These are phyloP conservation scores for Lachnellula suecica DNA, from an alignment of 2,329 filamentous ascomycete genomes.

Conservation along the genomic window DNA sequence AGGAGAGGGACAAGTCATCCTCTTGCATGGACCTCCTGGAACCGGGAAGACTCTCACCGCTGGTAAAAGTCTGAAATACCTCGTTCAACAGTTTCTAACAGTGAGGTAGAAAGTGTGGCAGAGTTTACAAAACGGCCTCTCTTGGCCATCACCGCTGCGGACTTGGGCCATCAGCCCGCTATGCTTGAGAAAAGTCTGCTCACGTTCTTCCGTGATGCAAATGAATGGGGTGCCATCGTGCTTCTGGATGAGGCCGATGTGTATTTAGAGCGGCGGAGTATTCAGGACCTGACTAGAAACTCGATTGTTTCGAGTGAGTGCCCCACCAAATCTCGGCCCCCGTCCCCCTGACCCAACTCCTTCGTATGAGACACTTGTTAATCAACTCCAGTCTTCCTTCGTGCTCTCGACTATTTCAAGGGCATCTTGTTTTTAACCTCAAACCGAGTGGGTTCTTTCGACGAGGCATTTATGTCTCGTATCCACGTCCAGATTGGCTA, in stretches of 20 bases:
- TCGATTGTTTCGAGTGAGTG: too few relatives aligned
- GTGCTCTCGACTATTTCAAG: conserved; percentile 38
- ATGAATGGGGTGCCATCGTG: conserved; percentile 46
- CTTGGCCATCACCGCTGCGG: conserved; percentile 39
- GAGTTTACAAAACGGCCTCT: conserved; percentile 21
- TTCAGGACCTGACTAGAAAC: conserved; percentile 32
- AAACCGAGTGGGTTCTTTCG: conserved; percentile 37
- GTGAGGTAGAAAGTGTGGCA: conserved; percentile 14
- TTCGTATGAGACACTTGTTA: not conserved
- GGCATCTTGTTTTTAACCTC: conserved; percentile 43
- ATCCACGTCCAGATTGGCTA: conserved; percentile 35
- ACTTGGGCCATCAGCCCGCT: conserved; percentile 44
- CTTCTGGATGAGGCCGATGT: conserved; percentile 53
- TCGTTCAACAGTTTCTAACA: not conserved
- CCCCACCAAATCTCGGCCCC: conserved; percentile 10
- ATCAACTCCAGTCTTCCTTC: conserved; percentile 31
- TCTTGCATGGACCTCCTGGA: not conserved
- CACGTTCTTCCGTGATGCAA: conserved; percentile 31
- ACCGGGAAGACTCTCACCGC: not conserved
- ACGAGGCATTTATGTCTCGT: conserved; percentile 37
- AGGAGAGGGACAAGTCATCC: not conserved
- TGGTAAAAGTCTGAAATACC: not conserved
- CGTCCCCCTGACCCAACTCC: not conserved
- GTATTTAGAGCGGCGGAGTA: conserved; percentile 37
- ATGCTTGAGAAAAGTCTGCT: conserved; percentile 43